Evolutionary conservation across 1,284 basidiomycete genomes (phyloP).

Genomic region (Leucoagaricus sp.): DNA sequence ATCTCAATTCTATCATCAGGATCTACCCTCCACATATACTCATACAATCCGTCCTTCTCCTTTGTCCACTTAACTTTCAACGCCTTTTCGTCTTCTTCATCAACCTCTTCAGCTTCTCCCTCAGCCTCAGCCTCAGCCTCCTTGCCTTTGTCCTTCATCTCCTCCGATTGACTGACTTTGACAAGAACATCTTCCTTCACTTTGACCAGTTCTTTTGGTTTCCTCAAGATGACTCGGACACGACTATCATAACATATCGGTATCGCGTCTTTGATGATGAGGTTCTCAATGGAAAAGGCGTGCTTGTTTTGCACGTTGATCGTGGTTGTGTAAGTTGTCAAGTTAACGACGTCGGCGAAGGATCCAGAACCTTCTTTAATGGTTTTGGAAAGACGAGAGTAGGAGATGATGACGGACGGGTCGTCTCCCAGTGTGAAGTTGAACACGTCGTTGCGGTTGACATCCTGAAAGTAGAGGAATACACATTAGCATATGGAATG

Average conservation of each 20-base stretch:
- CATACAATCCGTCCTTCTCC: conserved; percentile 20
- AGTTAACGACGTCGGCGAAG: conserved; percentile 45
- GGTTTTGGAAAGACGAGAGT: conserved; percentile 40
- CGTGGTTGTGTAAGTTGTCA: conserved; percentile 43
- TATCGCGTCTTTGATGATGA: conserved; percentile 51
- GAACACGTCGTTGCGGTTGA: conserved; percentile 51
- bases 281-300: conserved; percentile 39
- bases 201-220: conserved; percentile 48
- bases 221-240: conserved; percentile 46
- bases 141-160: conserved; percentile 25
- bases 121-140: background rate
- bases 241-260: conserved; percentile 44
- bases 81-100: background rate
- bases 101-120: background rate
- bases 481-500: background rate
- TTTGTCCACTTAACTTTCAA: conserved; percentile 14
- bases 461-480: conserved; percentile 32
- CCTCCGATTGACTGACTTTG: conserved; percentile 19
- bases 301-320: conserved; percentile 53
- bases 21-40: conserved; percentile 15
- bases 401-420: conserved; percentile 47
- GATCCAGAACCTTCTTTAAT: conserved; percentile 35
- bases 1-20: conserved; percentile 13
- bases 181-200: conserved; percentile 43
- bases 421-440: conserved; percentile 57